Evolutionary conservation across 805 yeast genomes (phyloP), one percentile per base, ranked within the genome.

Genomic region (Teunomyces tritomae): DNA sequence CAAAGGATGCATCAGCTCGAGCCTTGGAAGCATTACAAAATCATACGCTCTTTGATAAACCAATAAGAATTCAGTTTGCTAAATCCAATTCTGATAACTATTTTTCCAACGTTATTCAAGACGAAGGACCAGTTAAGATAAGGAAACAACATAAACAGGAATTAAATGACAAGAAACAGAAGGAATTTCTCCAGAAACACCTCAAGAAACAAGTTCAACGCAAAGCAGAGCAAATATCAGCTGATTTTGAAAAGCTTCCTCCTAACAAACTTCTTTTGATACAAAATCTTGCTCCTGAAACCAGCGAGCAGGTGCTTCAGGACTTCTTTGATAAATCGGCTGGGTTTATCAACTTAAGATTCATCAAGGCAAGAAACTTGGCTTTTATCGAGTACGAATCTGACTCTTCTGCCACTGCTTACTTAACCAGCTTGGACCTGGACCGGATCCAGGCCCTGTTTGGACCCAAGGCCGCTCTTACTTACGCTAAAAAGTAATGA

Each of bases 381-480:
- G 95, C 94, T 8, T 86, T 92, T 64, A 77, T 92, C 3, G 97
- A 92, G 57, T 92, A 84, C 61, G 81, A 77, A 20, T 68, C 71
- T 4, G 85, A 81, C 17, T 58, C 64, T 1, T 64, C 71, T 34
- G 85, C 96, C 0, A 71, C 73, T 0, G 45, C 43, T 11, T 64
- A 71, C 35, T 55, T 70, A 37, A 48, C 57, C 7, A 36, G 33
- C 2, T 26, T 52, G 11, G 56, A 57, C 7, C 35, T 20, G 10
- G 39, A 39, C 3, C 47, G 42, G 5, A 43, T 53, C 29, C 28
- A 40, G 14, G 43, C 43, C 6, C 43, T 44, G 24, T 59, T 65
- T 35, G 70, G 70, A 2, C 46, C 50, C 0, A 52, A 45, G 5
- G 56, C 57, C 6, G 44, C 66, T 9, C 52, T 70, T 14, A 65